phyloP scores from a whole-genome alignment of 805 yeast genomes.

The Jamesozyma piceae region DNA sequence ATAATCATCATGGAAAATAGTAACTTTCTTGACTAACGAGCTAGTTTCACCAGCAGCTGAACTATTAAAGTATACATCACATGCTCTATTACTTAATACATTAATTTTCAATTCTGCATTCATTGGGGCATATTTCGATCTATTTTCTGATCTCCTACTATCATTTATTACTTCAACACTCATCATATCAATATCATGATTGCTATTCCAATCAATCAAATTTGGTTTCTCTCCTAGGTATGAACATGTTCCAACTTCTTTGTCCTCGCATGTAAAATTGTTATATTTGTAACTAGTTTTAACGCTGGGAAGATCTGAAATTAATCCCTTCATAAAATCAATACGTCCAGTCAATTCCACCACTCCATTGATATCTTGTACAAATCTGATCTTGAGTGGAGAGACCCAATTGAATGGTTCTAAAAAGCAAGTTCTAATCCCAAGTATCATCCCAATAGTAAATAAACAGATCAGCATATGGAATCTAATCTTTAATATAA shows the following conservation, averaged over 20 bases:
- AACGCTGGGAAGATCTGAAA: conserved; percentile 58
- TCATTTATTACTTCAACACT: conserved; percentile 43
- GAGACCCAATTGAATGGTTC: conserved; percentile 2
- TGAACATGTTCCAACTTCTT: conserved; percentile 46
- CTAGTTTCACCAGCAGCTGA: conserved; percentile 26
- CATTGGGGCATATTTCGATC: conserved; percentile 54
- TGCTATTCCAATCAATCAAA: conserved; percentile 32
- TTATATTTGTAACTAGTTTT: conserved; percentile 26
- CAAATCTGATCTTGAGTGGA: conserved; percentile 5
- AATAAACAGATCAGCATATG: conserved; percentile 40
- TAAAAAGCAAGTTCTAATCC: conserved; percentile 16
- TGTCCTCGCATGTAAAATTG: conserved; percentile 32
- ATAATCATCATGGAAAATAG: conserved; percentile 31
- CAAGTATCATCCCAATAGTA: conserved; percentile 31
- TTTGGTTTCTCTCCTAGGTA: conserved; percentile 45
- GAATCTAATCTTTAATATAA: conserved; percentile 46
- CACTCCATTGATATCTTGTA: conserved; percentile 38
- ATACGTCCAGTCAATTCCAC: conserved; percentile 10
- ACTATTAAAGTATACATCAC: conserved; percentile 51
- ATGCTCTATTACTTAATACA: conserved; percentile 54
- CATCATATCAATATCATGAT: conserved; percentile 35
- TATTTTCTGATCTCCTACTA: conserved; percentile 35
- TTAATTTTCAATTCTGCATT: conserved; percentile 52
- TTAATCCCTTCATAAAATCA: conserved; percentile 31
- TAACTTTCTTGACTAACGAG: conserved; percentile 59